Base-by-base conservation (phyloP, 1,139 yeast genomes). In the Diutina catenulata region DNA sequence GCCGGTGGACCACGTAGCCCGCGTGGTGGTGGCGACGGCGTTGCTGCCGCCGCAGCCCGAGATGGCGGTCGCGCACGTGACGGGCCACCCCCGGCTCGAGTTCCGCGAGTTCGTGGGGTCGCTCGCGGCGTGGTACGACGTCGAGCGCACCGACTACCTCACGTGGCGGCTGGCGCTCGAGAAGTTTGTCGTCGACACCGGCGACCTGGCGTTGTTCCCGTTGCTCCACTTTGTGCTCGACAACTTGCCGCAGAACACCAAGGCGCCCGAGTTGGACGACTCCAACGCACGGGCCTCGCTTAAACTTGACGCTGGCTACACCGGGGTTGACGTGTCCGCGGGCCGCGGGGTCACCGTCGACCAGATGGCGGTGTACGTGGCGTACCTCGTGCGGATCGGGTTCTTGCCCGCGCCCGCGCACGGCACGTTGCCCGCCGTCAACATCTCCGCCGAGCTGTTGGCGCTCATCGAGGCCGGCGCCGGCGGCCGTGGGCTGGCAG, bases 1-100 rank as follows among this genome's bases (percentile, higher is more conserved):
- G 18, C 98, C 98, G 3, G 98, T 91, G 27, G 97, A 91, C 50
- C 98, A 91, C 51, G 98, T 91, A 47, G 97, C 98, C 1, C 74
- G 94, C 40, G 84, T 87, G 19, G 86, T 80, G 25, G 83, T 80
- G 38, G 87, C 97, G 1, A 64, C 93, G 24, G 80, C 95, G 0
- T 68, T 91, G 47, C 74, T 76, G 47, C 94, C 95, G 25, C 86
- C 93, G 27, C 55, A 53, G 24, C 42, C 50, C 5, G 54, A 55
- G 14, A 60, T 84, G 35, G 62, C 76, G 1, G 98, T 91, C 38
- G 91, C 88, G 1, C 98, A 91, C 39, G 96, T 91, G n/a, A 91
- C 97, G 3, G 94, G 93, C 11, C 97, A 91, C 51, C 99, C 98
- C 44, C 76, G 97, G 56, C 76, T 86, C 43, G 66, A 74, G 38